Conservation (phyloP, 441 rosid genomes). For the Adansonia grandidieri region DNA sequence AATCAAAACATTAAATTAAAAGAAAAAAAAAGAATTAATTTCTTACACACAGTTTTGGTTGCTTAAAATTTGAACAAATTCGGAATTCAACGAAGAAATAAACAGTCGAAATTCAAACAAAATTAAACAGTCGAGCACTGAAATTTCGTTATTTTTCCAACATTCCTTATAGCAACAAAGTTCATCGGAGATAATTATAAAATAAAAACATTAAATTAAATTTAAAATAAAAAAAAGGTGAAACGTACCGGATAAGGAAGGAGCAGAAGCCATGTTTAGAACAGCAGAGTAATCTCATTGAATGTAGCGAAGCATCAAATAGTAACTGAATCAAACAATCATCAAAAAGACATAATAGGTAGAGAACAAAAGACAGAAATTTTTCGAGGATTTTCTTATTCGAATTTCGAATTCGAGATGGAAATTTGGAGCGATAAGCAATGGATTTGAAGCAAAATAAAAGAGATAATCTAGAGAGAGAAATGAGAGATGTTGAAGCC, state of each 20-base stretch:
- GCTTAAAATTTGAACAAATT: background rate
- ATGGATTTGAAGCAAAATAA: constrained; percentile 44
- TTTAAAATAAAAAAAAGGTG: background rate
- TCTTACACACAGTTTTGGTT: background rate
- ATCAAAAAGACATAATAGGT: background rate
- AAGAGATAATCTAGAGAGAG: constrained; percentile 59
- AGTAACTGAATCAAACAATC: background rate
- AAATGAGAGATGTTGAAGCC: constrained; percentile 48
- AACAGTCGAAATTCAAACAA: constrained; percentile 9
- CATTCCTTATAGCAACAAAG: constrained; percentile 23
- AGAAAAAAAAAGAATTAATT: background rate
- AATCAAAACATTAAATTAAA: background rate
- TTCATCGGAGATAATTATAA: constrained; percentile 8
- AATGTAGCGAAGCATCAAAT: constrained; percentile 48
- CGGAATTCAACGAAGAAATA: background rate
- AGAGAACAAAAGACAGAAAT: constrained; percentile 25
- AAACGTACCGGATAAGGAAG: constrained; percentile 80
- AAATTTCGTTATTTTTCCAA: constrained; percentile 17
- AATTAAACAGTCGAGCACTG: background rate
- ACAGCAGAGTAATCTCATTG: constrained; percentile 48
- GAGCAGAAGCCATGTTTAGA: constrained; percentile 72
- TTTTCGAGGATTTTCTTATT: constrained; percentile 22
- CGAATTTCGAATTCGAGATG: constrained; percentile 24
- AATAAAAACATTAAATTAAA: background rate
- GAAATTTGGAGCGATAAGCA: constrained; percentile 38